A percentile compares a stretch with the other conserved stretches of the same genome.
phyloP scores from a whole-genome alignment of 495 filamentous ascomycete species.

The Hypoxylon perforatum region DNA sequence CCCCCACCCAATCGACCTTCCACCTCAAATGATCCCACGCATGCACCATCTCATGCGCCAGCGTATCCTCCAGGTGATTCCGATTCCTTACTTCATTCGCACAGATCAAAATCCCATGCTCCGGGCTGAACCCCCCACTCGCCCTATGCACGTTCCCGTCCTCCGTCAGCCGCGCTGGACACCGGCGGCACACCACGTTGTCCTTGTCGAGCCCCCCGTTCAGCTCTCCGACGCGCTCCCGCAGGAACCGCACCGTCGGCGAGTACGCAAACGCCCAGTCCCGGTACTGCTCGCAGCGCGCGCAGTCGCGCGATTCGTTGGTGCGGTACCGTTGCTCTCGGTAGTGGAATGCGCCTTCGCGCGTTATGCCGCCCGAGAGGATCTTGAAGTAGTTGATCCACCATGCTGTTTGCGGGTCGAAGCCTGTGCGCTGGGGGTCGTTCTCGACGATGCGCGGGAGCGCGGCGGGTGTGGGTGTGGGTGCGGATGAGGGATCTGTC shows the following conservation, averaged over 20 bases:
- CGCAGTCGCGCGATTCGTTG: conserved; percentile 77
- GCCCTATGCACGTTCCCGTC: conserved; percentile 55
- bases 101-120: conserved; percentile 88
- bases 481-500: not conserved
- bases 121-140: conserved; percentile 82
- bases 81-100: conserved; percentile 83
- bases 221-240: conserved; percentile 77
- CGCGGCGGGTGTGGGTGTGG: conserved; percentile 16
- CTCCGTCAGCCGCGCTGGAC: conserved; percentile 63
- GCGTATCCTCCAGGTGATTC: conserved; percentile 87
- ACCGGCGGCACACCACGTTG: conserved; percentile 86
- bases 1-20: conserved; percentile 82
- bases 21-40: conserved; percentile 93
- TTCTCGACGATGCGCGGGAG: conserved; percentile 52
- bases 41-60: conserved; percentile 98
- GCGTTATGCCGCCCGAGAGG: conserved; percentile 74
- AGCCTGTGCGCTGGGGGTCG: conserved; percentile 65
- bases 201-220: conserved; percentile 75
- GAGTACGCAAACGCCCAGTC: conserved; percentile 85
- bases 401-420: conserved; percentile 69
- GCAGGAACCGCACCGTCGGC: conserved; percentile 86
- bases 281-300: conserved; percentile 78
- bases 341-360: conserved; percentile 75
- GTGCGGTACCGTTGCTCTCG: conserved; percentile 72
- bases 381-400: conserved; percentile 86